These are phyloP conservation scores for Citrullus amarus DNA, from an alignment of 306 rosid genomes.

Conservation along the genomic window DNA sequence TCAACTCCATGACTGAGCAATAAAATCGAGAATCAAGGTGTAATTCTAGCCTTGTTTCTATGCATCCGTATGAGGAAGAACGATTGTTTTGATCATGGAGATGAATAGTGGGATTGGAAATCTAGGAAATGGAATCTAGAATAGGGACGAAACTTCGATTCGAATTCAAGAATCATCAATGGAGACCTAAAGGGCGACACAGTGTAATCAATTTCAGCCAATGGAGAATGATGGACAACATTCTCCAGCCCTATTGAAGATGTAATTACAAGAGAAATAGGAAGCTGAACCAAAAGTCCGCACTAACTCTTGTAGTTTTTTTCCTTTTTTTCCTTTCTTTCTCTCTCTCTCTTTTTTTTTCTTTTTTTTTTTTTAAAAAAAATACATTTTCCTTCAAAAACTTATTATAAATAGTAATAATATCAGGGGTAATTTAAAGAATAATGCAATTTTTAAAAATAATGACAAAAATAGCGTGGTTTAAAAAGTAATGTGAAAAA, in stretches of 20 bases:
- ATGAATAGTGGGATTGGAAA: background rate
- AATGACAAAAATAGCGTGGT: no score
- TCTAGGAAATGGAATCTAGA: background rate
- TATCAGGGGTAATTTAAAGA: no score
- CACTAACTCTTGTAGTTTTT: no score
- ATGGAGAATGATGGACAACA: background rate
- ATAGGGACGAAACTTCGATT: background rate
- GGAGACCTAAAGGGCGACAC: background rate
- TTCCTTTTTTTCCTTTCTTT: no score
- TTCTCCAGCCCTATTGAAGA: background rate
- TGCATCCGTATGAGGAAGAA: background rate
- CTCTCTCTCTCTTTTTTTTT: no score
- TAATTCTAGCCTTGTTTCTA: background rate
- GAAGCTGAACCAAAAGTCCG: background rate
- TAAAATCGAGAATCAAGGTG: background rate
- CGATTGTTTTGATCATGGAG: background rate
- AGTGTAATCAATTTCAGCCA: background rate
- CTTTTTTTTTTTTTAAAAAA: no score
- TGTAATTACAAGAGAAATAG: background rate
- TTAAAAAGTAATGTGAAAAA: no score
- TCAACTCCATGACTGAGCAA: constrained; percentile 40
- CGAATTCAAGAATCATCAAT: background rate
- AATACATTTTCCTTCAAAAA: no score
- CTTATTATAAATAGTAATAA: no score
- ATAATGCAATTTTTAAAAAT: no score